Base-by-base conservation (phyloP, 2,329 filamentous ascomycete genomes). In the Onygenales sp. region DNA sequence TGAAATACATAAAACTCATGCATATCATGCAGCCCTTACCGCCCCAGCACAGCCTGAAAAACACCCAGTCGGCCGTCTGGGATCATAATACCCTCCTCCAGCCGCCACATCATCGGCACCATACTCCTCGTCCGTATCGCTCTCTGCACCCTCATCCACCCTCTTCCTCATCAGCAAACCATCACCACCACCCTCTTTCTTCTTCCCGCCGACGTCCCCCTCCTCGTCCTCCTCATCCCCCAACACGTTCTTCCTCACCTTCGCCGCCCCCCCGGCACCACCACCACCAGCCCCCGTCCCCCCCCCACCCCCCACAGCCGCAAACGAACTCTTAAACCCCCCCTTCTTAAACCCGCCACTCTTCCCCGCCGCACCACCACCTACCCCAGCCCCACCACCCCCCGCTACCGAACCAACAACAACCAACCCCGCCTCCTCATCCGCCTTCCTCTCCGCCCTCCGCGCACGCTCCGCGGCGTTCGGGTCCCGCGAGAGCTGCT, bases 271-370 rank as follows among this genome's bases (percentile, higher is more conserved):
- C 32, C 27, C 40, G 17, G 4, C 31, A 2, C 65, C 56, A 6
- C 57, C 59, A 13, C 51, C 59, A 2, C 62, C 60, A n/a, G 17
- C 17, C 17, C 17, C 17, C 2, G 17, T 17, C 2, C 17, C 17
- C 2, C 17, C 17, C 2, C 2, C 17, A 2, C 63, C 67, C 31
- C 76, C 76, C 1, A 77, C 77, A 1, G 80, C 72, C 4, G 79
- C 78, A 72, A 90, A 87, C 1, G 86, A 86, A 62, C 83, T 86
- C 70, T 88, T 91, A 68, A 91, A 91, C 0, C 87, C 88, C 1
- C 85, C 84, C 65, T 92, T 93, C 71, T 91, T 90, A 65, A 90
- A 90, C 0, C 71, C 70, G 17, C 66, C 67, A 13, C 63, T 62
- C 52, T 40, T 66, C 62, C 2, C 54, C 27, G 54, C 58, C 8